Conservation (phyloP, 805 yeast genomes). For the Sungouiozyma ichnusensis region DNA sequence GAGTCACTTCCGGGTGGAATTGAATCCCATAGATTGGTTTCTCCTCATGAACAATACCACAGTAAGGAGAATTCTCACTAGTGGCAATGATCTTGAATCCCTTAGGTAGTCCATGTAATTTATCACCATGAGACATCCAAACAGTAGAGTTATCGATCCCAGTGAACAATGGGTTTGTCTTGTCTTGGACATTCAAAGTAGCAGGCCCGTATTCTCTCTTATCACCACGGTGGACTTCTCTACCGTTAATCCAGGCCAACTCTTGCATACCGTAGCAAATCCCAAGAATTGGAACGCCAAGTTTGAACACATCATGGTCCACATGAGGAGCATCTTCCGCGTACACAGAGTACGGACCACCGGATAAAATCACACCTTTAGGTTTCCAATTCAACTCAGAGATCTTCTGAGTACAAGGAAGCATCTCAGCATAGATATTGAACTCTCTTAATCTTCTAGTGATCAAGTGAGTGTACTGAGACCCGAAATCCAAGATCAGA, state of each 20-base stretch:
- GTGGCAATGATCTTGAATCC: slow-evolving; percentile 86
- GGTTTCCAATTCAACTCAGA: slow-evolving; percentile 88
- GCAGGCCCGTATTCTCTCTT: slow-evolving; percentile 99
- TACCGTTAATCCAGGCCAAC: slow-evolving; percentile 94
- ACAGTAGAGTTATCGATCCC: slow-evolving; percentile 92
- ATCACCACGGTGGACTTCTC: slow-evolving; percentile 85
- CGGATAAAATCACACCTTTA: slow-evolving; percentile 90
- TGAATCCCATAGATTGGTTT: slow-evolving; percentile 86
- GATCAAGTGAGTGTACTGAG: slow-evolving; percentile 94
- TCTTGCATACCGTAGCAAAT: slow-evolving; percentile 99
- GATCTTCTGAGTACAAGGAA: slow-evolving; percentile 97
- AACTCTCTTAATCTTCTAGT: slow-evolving; percentile 96
- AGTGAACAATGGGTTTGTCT: slow-evolving; percentile 59
- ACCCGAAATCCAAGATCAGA: slow-evolving; percentile 93
- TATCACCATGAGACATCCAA: slow-evolving; percentile 99
- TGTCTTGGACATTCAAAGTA: slow-evolving; percentile 63
- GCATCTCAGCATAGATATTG: slow-evolving; percentile 97
- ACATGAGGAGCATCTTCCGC: slow-evolving; percentile 95
- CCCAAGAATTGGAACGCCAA: slow-evolving; percentile 89
- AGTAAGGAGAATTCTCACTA: slow-evolving; percentile 89
- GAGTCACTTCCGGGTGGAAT: slow-evolving; percentile 99
- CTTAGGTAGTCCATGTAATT: slow-evolving; percentile 78
- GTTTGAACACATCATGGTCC: slow-evolving; percentile 83
- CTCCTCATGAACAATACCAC: slow-evolving; percentile 74
- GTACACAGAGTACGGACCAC: slow-evolving; percentile 96